phyloP scores from a whole-genome alignment of 805 yeast genomes.

The Kuraishia ogatae region DNA sequence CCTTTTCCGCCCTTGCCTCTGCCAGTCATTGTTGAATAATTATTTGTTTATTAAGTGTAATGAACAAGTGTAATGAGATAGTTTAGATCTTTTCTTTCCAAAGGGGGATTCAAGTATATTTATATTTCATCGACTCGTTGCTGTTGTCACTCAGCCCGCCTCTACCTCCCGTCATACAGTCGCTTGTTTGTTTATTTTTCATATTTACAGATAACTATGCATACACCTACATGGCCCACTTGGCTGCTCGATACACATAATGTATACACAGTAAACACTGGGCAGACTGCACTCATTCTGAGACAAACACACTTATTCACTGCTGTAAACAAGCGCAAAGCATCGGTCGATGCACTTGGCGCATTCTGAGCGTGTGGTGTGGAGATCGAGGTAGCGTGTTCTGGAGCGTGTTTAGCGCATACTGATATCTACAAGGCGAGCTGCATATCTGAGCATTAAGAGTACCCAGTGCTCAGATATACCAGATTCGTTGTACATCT shows the following conservation, averaged over 20 bases:
- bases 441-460: neutral
- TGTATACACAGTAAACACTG: too few species aligned
- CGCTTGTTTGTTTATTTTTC: neutral
- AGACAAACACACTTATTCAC: too few species aligned
- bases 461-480: conserved; percentile 2
- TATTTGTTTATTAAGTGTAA: conserved; percentile 13
- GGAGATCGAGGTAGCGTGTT: neutral
- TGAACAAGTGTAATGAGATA: neutral
- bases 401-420: neutral
- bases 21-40: conserved; percentile 71
- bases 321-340: too few species aligned
- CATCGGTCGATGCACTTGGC: too few species aligned
- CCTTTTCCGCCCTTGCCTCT: conserved; percentile 99
- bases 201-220: too few species aligned
- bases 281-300: too few species aligned
- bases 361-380: neutral
- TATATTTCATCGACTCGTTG: conserved; percentile 6
- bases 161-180: neutral
- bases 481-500: conserved; percentile 1
- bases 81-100: neutral
- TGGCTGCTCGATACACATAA: too few species aligned
- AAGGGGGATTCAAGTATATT: conserved; percentile 7
- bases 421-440: conserved; percentile 6
- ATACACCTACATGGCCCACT: too few species aligned
- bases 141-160: neutral